Evolutionary conservation across 768 basidiomycete species (phyloP).

Genomic region (Mycena amicta): DNA sequence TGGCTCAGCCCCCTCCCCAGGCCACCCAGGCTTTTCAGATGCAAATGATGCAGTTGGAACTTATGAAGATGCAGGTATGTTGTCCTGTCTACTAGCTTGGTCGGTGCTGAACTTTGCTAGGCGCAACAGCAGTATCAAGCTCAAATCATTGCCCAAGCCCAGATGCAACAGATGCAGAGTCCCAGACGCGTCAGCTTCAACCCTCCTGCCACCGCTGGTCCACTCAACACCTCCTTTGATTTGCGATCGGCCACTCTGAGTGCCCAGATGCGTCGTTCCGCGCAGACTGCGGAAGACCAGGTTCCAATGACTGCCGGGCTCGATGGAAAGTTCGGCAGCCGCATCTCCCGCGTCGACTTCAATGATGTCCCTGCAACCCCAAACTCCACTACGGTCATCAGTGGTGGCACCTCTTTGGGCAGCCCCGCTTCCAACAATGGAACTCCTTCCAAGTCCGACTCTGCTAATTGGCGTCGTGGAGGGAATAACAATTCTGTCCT

Average conservation of each 20-base stretch:
- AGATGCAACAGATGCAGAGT: slow-evolving; percentile 49
- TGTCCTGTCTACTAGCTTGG: not conserved
- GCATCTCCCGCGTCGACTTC: slow-evolving; percentile 50
- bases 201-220: slow-evolving; percentile 75
- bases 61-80: slow-evolving; percentile 77
- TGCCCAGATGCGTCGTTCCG: slow-evolving; percentile 66
- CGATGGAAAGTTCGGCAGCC: slow-evolving; percentile 75
- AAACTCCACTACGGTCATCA: slow-evolving; percentile 66
- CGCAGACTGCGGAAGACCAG: slow-evolving; percentile 57
- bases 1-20: slow-evolving; percentile 48
- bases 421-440: slow-evolving; percentile 43
- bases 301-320: slow-evolving; percentile 82
- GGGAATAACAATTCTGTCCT: slow-evolving; percentile 73
- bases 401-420: slow-evolving; percentile 73
- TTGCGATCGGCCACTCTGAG: slow-evolving; percentile 55
- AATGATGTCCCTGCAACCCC: slow-evolving; percentile 53
- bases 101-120: slow-evolving; percentile 35
- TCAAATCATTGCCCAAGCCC: slow-evolving; percentile 65
- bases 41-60: slow-evolving; percentile 85
- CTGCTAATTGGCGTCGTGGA: slow-evolving; percentile 81
- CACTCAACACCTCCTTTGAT: slow-evolving; percentile 65
- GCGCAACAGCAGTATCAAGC: slow-evolving; percentile 80
- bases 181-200: slow-evolving; percentile 52
- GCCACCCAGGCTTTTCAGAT: slow-evolving; percentile 70
- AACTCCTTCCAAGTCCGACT: slow-evolving; percentile 78